These are phyloP conservation scores for Pyronema domesticum DNA, from an alignment of 495 filamentous ascomycete genomes.

Conservation along the genomic window DNA sequence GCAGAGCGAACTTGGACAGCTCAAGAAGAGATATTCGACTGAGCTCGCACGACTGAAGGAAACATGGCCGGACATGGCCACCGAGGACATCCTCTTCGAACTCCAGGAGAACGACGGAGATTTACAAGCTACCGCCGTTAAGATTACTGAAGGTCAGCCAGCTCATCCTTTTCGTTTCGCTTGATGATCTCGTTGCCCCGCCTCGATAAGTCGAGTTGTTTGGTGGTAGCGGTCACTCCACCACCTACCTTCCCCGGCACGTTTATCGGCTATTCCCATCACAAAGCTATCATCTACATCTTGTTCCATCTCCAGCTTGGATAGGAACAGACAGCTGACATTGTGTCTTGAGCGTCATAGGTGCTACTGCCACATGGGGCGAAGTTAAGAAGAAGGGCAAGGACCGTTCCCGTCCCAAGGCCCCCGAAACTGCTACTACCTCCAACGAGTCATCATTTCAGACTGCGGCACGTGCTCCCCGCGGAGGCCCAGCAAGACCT, in stretches of 20 bases:
- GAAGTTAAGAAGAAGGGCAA: constrained; percentile 88
- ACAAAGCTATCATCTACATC: constrained; percentile 6
- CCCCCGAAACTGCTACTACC: constrained; percentile 47
- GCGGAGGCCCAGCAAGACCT: constrained; percentile 4
- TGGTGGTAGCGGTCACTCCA: constrained; percentile 2
- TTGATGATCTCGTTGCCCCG: neutral
- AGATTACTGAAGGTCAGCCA: constrained; percentile 72
- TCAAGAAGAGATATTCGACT: constrained; percentile 69
- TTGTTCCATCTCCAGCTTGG: constrained; percentile 3
- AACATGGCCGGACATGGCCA: constrained; percentile 80
- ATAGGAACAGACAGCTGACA: neutral
- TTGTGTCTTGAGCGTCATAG: constrained; percentile 28
- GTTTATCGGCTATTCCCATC: neutral
- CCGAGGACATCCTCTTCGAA: constrained; percentile 78
- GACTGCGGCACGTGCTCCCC: constrained; percentile 31
- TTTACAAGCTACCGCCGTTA: constrained; percentile 61
- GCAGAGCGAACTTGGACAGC: constrained; percentile 73
- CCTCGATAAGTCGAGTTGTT: neutral
- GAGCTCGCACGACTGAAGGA: constrained; percentile 66
- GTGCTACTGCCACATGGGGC: constrained; percentile 80
- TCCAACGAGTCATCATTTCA: constrained; percentile 27
- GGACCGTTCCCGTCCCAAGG: constrained; percentile 65
- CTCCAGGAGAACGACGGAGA: constrained; percentile 85
- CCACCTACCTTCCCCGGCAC: neutral
- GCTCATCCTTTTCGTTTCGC: constrained; percentile 7